Evolutionary conservation across 768 basidiomycete species (phyloP), one percentile per base, ranked within the genome.

Genomic region (Cantharellus anzutake): DNA sequence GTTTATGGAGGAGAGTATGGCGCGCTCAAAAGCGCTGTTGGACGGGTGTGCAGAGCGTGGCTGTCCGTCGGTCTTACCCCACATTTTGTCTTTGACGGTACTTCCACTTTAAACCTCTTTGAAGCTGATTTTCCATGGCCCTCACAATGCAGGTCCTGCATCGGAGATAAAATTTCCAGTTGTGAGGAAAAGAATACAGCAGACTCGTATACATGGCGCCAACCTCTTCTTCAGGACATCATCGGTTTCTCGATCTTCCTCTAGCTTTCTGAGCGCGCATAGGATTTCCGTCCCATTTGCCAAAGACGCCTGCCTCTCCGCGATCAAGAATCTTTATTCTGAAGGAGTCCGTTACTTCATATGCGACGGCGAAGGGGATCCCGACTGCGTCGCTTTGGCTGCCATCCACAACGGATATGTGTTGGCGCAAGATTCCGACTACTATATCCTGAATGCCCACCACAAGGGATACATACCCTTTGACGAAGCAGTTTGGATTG

Each of bases 201-300:
- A 81, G 64, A 76, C 74, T 5, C 74, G 74, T 61, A 72, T 89
- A 42, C 76, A 83, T 51, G 77, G 78, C 37, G 78, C 79, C 1
- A 73, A 81, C 11, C 71, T 91, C 5, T 91, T 90, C 72, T 91
- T 88, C 68, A 80, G 87, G 38, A 90, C 88, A 0, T 90, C 88
- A 0, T 50, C 74, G 0, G 65, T 70, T 2, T 83, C 86, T 34
- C 78, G 88, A 41, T 72, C 79, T 7, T 76, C 76, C 4, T 75
- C 78, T 3, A 75, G 84, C 50, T 90, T 86, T 65, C 71, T 90
- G 51, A 75, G 76, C 51, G 85, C 88, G 66, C 79, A 78, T n/a
- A 73, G 79, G 38, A 83, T 90, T 59, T 71, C 88, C 37, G 87
- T 87, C 0, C 85, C 86, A 1, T 74, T 88, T 35, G 71, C 71